Evolutionary conservation across 257 asterid species (phyloP).

Genomic region (Salvia miltiorrhiza): DNA sequence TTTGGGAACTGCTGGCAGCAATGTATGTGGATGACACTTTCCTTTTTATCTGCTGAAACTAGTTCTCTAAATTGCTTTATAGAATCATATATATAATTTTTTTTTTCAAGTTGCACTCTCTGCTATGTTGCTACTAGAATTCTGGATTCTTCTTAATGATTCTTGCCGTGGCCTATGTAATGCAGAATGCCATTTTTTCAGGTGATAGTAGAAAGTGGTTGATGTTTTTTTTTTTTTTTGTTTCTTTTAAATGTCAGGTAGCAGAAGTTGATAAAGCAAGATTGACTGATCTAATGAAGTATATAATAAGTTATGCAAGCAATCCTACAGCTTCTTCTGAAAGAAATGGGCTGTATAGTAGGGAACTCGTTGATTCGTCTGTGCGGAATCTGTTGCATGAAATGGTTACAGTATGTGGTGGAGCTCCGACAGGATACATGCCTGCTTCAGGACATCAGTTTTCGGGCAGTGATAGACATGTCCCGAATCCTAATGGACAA

Average conservation of each 20-base stretch:
- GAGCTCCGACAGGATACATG: conserved; percentile 32
- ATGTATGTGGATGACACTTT: conserved; percentile 36
- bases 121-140: neutral
- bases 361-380: conserved; percentile 77
- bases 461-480: conserved; percentile 35
- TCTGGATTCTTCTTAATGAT: neutral
- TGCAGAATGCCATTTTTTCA: neutral
- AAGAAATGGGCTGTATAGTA: conserved; percentile 55
- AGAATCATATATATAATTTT: neutral
- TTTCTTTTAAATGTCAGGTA: conserved; percentile 34
- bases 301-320: conserved; percentile 82
- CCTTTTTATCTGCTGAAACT: neutral
- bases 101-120: neutral
- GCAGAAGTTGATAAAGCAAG: conserved; percentile 44
- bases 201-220: neutral
- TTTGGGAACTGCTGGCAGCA: conserved; percentile 57
- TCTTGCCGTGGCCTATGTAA: neutral
- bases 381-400: conserved; percentile 65
- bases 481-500: conserved; percentile 49
- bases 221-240: neutral
- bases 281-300: conserved; percentile 81
- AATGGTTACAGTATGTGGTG: conserved; percentile 44
- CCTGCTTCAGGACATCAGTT: conserved; percentile 45
- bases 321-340: conserved; percentile 56
- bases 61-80: neutral